Evolutionary conservation across 768 basidiomycete species (phyloP).

Genomic region (Lactarius hengduanensis): DNA sequence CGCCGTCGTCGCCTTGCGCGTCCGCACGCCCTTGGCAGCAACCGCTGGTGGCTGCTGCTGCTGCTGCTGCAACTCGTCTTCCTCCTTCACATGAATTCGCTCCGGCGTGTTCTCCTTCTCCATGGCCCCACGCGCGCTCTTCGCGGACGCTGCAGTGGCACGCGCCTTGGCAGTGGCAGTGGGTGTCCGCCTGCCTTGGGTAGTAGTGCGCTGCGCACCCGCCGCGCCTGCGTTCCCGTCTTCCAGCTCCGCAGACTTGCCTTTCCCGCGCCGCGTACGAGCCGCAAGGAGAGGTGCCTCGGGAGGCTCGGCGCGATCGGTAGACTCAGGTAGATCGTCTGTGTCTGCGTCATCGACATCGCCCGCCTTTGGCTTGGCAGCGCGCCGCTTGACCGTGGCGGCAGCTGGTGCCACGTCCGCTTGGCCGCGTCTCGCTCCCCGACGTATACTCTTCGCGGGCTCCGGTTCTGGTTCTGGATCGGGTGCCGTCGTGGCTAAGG

Average conservation of each 20-base stretch:
- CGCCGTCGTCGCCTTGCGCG: constrained; percentile 13
- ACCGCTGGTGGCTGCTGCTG: constrained; percentile 7
- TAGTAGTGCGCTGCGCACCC: constrained; percentile 14
- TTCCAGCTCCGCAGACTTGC: constrained; percentile 10
- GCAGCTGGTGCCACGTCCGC: constrained; percentile 17
- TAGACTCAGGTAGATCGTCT: constrained; percentile 10
- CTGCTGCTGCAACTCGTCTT: constrained; percentile 24
- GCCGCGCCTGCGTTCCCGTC: constrained; percentile 9
- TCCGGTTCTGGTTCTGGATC: constrained; percentile 23
- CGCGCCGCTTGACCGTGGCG: constrained; percentile 23
- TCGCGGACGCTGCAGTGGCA: constrained; percentile 14
- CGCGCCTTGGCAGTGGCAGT: constrained; percentile 17
- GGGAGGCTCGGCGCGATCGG: constrained; percentile 19
- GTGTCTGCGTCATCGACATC: constrained; percentile 24
- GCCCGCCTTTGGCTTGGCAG: constrained; percentile 28
- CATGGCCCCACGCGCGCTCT: constrained; percentile 1
- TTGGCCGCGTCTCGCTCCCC: constrained; percentile 24
- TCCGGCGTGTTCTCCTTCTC: constrained; percentile 41
- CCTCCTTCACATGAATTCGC: constrained; percentile 15
- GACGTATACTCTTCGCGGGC: constrained; percentile 24
- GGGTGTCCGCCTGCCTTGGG: constrained; percentile 30
- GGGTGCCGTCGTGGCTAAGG: constrained; percentile 15
- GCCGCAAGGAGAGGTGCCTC: constrained; percentile 11
- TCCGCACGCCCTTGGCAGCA: constrained; percentile 12
- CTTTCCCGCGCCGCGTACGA: constrained; percentile 20